These are phyloP conservation scores for Tetracladium maxilliforme DNA, from an alignment of 2,329 filamentous ascomycete genomes.

Conservation along the genomic window DNA sequence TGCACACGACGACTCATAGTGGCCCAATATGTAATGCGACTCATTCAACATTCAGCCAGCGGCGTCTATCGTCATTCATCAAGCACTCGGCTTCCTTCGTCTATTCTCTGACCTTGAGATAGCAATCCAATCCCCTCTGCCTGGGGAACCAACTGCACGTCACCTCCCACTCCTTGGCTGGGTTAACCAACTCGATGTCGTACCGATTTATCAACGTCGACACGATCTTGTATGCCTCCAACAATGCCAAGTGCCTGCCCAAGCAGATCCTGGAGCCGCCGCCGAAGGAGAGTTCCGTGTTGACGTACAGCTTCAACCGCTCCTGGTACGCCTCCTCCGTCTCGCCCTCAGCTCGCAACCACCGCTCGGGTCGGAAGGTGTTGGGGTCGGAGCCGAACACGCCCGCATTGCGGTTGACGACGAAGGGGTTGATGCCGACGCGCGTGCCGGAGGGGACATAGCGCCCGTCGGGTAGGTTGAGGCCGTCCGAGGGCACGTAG, in stretches of 20 bases:
- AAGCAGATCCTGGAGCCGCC: constrained; percentile 25
- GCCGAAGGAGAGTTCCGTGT: constrained; percentile 23
- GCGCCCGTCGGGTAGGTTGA: constrained; percentile 19
- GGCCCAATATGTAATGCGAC: no score
- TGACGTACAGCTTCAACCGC: constrained; percentile 20
- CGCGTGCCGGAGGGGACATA: constrained; percentile 19
- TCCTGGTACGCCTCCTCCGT: constrained; percentile 15
- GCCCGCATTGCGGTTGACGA: constrained; percentile 19
- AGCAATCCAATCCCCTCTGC: constrained; percentile 12
- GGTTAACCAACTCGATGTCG: constrained; percentile 18
- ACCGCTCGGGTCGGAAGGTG: constrained; percentile 29
- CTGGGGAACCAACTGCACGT: constrained; percentile 24
- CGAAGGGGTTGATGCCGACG: constrained; percentile 25
- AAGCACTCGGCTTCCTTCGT: no score
- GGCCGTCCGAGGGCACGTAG: constrained; percentile 25
- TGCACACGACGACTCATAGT: no score
- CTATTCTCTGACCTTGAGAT: no score
- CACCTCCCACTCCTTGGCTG: constrained; percentile 19
- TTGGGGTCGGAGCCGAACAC: constrained; percentile 29
- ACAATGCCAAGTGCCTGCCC: constrained; percentile 21
- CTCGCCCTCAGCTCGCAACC: constrained; percentile 22
- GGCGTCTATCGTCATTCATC: no score
- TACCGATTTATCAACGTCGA: constrained; percentile 19
- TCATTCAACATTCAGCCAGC: no score
- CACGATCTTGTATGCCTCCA: constrained; percentile 29